Conservation (phyloP, 2,329 filamentous ascomycete species). For the Fusarium veterinarium region DNA sequence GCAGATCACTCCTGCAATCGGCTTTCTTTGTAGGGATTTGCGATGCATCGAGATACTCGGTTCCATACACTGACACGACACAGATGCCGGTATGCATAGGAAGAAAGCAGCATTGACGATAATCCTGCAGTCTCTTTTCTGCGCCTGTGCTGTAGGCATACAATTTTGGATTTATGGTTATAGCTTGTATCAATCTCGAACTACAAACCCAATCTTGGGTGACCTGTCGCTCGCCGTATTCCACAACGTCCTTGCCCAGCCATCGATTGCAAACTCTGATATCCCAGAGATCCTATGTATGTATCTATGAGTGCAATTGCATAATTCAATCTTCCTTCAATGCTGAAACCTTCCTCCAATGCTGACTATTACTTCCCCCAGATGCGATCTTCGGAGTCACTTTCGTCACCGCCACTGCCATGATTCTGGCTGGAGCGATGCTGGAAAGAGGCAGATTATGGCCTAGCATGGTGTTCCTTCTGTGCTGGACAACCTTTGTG, state of each 20-base stretch:
- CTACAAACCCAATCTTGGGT: slow-evolving; percentile 50
- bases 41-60: too few species aligned
- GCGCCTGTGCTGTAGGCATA: slow-evolving; percentile 57
- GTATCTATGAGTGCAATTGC: background rate
- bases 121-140: slow-evolving; percentile 61
- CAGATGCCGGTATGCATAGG: slow-evolving; percentile 52
- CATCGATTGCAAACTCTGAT: slow-evolving; percentile 51
- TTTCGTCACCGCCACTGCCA: slow-evolving; percentile 53
- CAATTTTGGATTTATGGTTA: slow-evolving; percentile 62
- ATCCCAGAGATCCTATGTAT: slow-evolving; percentile 52
- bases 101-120: slow-evolving; percentile 56
- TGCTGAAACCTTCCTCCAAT: background rate
- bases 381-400: slow-evolving; percentile 53
- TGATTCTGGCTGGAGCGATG: slow-evolving; percentile 55
- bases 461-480: slow-evolving; percentile 70
- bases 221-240: slow-evolving; percentile 52
- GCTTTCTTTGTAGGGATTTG: slow-evolving; percentile 46
- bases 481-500: slow-evolving; percentile 73
- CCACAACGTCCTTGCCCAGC: slow-evolving; percentile 51
- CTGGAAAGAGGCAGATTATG: slow-evolving; percentile 51
- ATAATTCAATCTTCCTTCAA: background rate
- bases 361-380: background rate
- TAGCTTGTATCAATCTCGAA: slow-evolving; percentile 54
- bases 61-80: background rate
- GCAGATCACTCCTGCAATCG: slow-evolving; percentile 55